Evolutionary conservation across 1,284 basidiomycete genomes (phyloP).

Genomic region (Rhodotorula glutinis): DNA sequence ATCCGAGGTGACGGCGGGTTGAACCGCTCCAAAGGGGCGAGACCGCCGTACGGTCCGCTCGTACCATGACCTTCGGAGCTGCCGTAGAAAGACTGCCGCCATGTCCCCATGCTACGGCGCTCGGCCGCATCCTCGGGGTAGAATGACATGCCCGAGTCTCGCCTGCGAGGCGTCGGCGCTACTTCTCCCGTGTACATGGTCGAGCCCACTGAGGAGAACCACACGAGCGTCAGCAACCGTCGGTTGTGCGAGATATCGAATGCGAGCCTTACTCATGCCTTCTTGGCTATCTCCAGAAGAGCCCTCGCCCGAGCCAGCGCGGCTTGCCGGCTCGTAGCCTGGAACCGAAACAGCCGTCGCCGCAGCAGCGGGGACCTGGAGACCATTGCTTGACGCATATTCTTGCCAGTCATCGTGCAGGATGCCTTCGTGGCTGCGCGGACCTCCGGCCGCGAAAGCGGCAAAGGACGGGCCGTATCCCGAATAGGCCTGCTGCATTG

Average conservation of each 20-base stretch:
- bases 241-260: too few relatives aligned
- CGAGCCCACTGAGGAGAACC: slow-evolving; percentile 1
- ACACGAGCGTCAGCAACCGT: neutral
- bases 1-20: neutral
- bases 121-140: slow-evolving; percentile 10
- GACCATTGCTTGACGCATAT: slow-evolving; percentile 6
- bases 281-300: slow-evolving; percentile 11
- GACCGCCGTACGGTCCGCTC: neutral
- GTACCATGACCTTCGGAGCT: neutral
- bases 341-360: neutral
- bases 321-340: neutral
- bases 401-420: slow-evolving; percentile 25
- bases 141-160: slow-evolving; percentile 21
- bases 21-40: neutral
- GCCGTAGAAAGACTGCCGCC: slow-evolving; percentile 19
- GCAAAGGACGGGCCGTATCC: neutral
- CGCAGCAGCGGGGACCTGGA: neutral
- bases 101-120: neutral
- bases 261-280: slow-evolving; percentile 21
- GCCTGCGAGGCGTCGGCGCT: slow-evolving; percentile 3
- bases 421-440: slow-evolving; percentile 24
- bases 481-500: slow-evolving; percentile 3
- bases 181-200: slow-evolving; percentile 6
- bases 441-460: neutral
- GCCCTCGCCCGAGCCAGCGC: neutral